A percentile compares a stretch with the other conserved stretches of the same genome.
Evolutionary conservation across 225 moss, liverwort and hornwort species (phyloP).

Genomic region (Ulota crispa): DNA sequence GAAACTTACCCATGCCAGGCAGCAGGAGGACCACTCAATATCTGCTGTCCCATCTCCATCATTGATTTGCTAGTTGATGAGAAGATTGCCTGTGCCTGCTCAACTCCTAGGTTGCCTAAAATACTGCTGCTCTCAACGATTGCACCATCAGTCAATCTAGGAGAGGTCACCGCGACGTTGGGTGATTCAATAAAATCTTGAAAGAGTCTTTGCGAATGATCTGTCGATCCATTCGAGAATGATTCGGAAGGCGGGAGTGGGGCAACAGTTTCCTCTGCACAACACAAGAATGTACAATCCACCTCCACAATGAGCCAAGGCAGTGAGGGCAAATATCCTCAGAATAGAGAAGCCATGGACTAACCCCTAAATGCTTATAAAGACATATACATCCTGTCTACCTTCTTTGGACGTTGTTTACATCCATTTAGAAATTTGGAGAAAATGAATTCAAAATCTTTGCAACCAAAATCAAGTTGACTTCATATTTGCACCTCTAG

Average conservation of each 20-base stretch:
- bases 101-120: conserved; percentile 54
- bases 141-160: conserved; percentile 30
- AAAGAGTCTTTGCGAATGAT: conserved; percentile 35
- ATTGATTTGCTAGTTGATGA: conserved; percentile 81
- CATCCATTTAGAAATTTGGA: not conserved
- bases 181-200: conserved; percentile 51
- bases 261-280: conserved; percentile 68
- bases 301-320: conserved; percentile 2
- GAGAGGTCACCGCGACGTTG: conserved; percentile 39
- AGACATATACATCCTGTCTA: not conserved
- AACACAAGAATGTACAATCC: not conserved
- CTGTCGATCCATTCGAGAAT: conserved; percentile 30
- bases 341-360: not conserved
- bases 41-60: conserved; percentile 83
- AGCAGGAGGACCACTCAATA: conserved; percentile 84
- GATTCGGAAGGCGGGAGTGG: conserved; percentile 48
- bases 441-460: not conserved
- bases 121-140: conserved; percentile 53
- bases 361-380: not conserved
- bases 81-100: conserved; percentile 72
- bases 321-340: not conserved
- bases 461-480: not conserved
- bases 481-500: not conserved
- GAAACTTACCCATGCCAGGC: conserved; percentile 92
- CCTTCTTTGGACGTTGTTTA: not conserved